phyloP scores from a whole-genome alignment of 345 rosid genomes.

The Bruguiera parviflora region DNA sequence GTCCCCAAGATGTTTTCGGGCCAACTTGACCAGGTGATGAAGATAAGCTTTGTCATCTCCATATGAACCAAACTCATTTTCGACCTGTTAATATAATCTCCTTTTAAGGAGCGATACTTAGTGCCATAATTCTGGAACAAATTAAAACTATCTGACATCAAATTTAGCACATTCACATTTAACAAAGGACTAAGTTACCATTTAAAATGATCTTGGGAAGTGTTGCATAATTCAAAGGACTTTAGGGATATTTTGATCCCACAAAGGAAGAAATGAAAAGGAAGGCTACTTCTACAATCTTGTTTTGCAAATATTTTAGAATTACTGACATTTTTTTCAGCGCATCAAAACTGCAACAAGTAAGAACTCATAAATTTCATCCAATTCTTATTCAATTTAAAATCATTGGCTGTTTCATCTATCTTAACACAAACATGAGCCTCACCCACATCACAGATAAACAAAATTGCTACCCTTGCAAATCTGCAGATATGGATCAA shows the following conservation, averaged over 20 bases:
- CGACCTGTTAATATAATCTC: constrained; percentile 51
- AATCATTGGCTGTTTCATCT: background rate
- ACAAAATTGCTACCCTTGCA: too few species aligned
- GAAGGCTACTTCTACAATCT: too few species aligned
- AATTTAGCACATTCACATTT: background rate
- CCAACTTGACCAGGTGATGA: constrained; percentile 53
- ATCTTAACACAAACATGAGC: background rate
- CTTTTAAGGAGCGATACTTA: background rate
- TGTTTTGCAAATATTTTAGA: too few species aligned
- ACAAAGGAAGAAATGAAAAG: too few species aligned
- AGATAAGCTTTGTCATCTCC: constrained; percentile 88
- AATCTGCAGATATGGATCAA: too few species aligned
- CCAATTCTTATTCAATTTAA: background rate
- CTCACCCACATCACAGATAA: too few species aligned
- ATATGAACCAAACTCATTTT: constrained; percentile 96
- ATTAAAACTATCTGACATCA: constrained; percentile 11
- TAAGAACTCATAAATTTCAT: background rate
- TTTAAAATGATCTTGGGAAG: background rate
- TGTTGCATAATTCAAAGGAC: background rate
- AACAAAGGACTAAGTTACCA: background rate
- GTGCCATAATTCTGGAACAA: background rate
- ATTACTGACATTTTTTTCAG: too few species aligned
- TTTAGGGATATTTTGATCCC: background rate
- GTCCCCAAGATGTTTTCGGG: constrained; percentile 60
- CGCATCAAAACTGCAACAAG: background rate